Evolutionary conservation across 2,329 filamentous ascomycete species (phyloP).

Genomic region (Exophiala dermatitidis): DNA sequence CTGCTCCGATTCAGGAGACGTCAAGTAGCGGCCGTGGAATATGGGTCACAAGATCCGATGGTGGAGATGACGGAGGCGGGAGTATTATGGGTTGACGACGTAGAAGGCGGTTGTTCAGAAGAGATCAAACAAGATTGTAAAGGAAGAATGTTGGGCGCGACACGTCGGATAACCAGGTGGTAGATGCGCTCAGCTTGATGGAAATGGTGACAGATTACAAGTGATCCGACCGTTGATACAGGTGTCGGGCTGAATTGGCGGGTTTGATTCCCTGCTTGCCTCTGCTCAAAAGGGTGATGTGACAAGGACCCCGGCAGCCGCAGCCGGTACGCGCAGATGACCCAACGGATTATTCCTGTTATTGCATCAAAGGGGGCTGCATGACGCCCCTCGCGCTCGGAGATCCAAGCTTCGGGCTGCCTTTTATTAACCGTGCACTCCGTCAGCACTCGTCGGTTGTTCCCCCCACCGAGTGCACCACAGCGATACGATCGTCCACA

Average conservation of each 20-base stretch:
- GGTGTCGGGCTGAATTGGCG: conserved; percentile 3
- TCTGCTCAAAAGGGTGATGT: background rate
- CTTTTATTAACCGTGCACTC: background rate
- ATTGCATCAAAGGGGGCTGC: background rate
- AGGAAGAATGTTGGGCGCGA: conserved; percentile 4
- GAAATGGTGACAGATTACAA: conserved; percentile 4
- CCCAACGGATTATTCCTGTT: background rate
- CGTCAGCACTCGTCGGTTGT: background rate
- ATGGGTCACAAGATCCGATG: conserved; percentile 8
- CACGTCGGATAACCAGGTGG: background rate
- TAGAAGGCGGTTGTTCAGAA: background rate
- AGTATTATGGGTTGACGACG: background rate
- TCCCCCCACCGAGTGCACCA: background rate
- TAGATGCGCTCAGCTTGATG: background rate
- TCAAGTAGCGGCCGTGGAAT: background rate
- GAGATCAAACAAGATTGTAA: background rate
- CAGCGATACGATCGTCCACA: background rate
- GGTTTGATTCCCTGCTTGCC: background rate
- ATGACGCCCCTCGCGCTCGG: background rate
- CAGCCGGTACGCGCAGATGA: background rate
- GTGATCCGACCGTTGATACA: conserved; percentile 3
- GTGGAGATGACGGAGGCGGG: conserved; percentile 6
- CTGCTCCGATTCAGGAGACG: conserved; percentile 16
- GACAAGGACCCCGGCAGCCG: background rate
- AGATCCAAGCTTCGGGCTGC: background rate